phyloP scores from a whole-genome alignment of 768 basidiomycete genomes.

The Rhizopogon vinicolor region DNA sequence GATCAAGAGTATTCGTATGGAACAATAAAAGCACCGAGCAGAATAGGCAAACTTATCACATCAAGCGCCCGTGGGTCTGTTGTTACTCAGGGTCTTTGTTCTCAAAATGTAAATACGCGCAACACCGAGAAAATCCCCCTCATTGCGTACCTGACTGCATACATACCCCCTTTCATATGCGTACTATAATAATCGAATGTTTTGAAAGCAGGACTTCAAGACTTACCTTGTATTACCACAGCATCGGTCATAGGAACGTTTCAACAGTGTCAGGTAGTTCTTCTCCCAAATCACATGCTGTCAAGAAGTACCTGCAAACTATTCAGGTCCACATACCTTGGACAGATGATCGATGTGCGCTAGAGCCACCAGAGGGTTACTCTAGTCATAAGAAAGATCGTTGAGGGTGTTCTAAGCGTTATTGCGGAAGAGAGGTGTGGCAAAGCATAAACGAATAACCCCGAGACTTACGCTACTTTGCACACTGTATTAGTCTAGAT shows the following conservation, averaged over 20 bases:
- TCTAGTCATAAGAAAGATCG: not conserved
- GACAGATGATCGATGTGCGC: not conserved
- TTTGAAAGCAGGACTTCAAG: no score
- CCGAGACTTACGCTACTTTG: not conserved
- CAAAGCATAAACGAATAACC: not conserved
- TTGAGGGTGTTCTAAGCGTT: not conserved
- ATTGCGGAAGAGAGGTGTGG: no score
- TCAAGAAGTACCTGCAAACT: not conserved
- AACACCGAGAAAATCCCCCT: not conserved
- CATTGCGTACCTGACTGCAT: not conserved
- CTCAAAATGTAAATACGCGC: slow-evolving; percentile 9
- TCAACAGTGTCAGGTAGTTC: not conserved
- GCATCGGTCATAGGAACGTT: no score
- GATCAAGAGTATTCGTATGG: slow-evolving; percentile 1
- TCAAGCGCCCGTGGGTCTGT: slow-evolving; percentile 1
- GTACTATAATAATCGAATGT: not conserved
- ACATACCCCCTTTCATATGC: no score
- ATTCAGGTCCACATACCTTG: not conserved
- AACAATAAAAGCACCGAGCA: slow-evolving; percentile 10
- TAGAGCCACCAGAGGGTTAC: not conserved
- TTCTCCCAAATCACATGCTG: not conserved
- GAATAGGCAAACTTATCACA: not conserved
- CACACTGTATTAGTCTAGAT: not conserved
- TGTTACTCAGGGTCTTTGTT: slow-evolving; percentile 17
- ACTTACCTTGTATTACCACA: not conserved